Conservation (phyloP, 441 rosid genomes). For the Euphorbia corollata region DNA sequence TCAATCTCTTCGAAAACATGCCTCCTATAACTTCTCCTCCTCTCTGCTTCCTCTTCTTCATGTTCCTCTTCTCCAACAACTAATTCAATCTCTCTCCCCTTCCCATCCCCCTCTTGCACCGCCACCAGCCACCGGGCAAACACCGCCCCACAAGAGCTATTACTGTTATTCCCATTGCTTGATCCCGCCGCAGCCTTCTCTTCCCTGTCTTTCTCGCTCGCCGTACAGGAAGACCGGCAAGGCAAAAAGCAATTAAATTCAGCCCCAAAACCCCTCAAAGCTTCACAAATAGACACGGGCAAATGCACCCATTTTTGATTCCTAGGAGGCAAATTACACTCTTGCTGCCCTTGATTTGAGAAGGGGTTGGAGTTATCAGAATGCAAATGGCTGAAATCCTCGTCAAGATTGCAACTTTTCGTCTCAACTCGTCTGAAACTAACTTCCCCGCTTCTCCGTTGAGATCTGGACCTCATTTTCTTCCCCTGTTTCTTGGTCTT, state of each 20-base stretch:
- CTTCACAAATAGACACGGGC: constrained; percentile 73
- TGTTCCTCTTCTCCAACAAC: constrained; percentile 44
- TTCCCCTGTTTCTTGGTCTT: constrained; percentile 83
- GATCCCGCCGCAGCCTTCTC: constrained; percentile 21
- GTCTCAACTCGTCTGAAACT: constrained; percentile 59
- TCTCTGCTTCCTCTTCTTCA: constrained; percentile 14
- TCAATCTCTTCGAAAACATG: constrained; percentile 70
- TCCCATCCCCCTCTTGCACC: constrained; percentile 49
- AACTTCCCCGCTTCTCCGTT: constrained; percentile 45
- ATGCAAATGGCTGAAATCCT: not conserved
- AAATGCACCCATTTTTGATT: constrained; percentile 78
- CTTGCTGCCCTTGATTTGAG: constrained; percentile 5
- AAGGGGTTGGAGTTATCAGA: not conserved
- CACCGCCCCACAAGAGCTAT: constrained; percentile 44
- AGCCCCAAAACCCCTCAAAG: constrained; percentile 30
- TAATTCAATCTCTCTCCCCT: constrained; percentile 57
- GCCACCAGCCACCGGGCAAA: constrained; percentile 65
- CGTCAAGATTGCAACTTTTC: constrained; percentile 4
- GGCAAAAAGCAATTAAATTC: constrained; percentile 78
- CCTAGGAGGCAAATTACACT: constrained; percentile 35
- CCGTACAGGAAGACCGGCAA: constrained; percentile 66
- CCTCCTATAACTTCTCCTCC: constrained; percentile 49
- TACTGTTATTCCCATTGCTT: constrained; percentile 5
- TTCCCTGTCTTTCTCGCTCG: constrained; percentile 40
- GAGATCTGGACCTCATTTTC: constrained; percentile 61